Evolutionary conservation across 495 filamentous ascomycete genomes (phyloP).

Genomic region (Penicillium alfredii): DNA sequence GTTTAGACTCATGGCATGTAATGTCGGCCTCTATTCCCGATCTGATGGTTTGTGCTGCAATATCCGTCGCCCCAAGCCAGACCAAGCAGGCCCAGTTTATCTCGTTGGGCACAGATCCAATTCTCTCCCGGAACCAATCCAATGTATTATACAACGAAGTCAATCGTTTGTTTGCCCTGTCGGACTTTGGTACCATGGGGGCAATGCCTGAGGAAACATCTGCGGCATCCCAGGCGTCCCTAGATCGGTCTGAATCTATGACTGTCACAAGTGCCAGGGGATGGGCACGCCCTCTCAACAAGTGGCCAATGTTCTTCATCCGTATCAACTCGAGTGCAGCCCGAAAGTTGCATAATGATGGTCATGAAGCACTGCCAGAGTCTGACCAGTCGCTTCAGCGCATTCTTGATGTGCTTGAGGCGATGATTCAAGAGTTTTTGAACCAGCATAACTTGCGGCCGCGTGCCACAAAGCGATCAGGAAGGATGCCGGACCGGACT

Average conservation of each 20-base stretch:
- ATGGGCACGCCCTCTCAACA: slow-evolving; percentile 61
- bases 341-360: slow-evolving; percentile 10
- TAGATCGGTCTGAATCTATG: slow-evolving; percentile 43
- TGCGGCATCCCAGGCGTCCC: neutral
- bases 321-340: slow-evolving; percentile 45
- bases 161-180: slow-evolving; percentile 70
- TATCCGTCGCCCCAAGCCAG: slow-evolving; percentile 64
- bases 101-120: slow-evolving; percentile 59
- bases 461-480: slow-evolving; percentile 19
- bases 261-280: slow-evolving; percentile 53
- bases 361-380: slow-evolving; percentile 27
- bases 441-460: slow-evolving; percentile 61
- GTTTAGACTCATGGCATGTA: slow-evolving; percentile 56
- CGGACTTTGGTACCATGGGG: slow-evolving; percentile 67
- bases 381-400: slow-evolving; percentile 42
- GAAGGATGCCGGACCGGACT: neutral
- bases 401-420: slow-evolving; percentile 56
- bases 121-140: slow-evolving; percentile 44
- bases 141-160: slow-evolving; percentile 73
- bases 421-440: slow-evolving; percentile 61
- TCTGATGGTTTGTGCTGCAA: slow-evolving; percentile 57
- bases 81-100: slow-evolving; percentile 75
- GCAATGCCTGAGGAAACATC: slow-evolving; percentile 11
- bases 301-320: slow-evolving; percentile 89
- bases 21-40: slow-evolving; percentile 56